Evolutionary conservation across 2,329 filamentous ascomycete genomes (phyloP), one percentile per base, ranked within the genome.

Genomic region (Seiridium cupressi): DNA sequence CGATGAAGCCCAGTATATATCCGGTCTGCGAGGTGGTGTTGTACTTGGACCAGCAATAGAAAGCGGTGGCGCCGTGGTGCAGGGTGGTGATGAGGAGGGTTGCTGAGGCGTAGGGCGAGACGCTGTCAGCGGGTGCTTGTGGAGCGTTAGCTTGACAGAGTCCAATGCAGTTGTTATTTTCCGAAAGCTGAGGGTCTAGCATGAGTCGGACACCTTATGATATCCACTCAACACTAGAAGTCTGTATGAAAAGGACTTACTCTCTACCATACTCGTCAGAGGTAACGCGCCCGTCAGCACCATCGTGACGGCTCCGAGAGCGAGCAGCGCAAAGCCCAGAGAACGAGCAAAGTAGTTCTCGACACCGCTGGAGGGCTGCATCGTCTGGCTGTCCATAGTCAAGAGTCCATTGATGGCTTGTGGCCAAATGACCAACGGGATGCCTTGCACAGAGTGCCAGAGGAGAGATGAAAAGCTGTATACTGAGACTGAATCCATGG

Each of bases 321-420:
- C 77, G 31, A 93, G 77, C 49, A 92, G 81, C 36, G 86, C 78
- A 60, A 93, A 78, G 63, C 89, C 91, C 1, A 92, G 81, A 35
- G 83, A 85, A 47, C 90, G 89, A 56, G 86, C 86, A 72, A 93
- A 88, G 80, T 94, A 94, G 59, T 84, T 76, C 73, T 93, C 89
- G 38, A 92, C 79, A 32, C 76, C 87, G 85, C 65, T 46, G 13
- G 48, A 59, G 46, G 57, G 32, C 36, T 55, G 13, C n/a, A 48
- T 36, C 42, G 46, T 60, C 2, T 58, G 10, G 8, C 54, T 31
- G 44, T 65, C 60, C 34, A 61, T 57, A 13, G 59, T 63, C 5
- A 84, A 75, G 9, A 84, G 71, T 4, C 77, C 77, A 59, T 70
- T 73, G 61, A 84, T 76, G 64, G 81, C 79, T 13, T 76, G 74